These are phyloP conservation scores for Colletotrichum lini DNA, from an alignment of 2,329 filamentous ascomycete species.

Conservation along the genomic window DNA sequence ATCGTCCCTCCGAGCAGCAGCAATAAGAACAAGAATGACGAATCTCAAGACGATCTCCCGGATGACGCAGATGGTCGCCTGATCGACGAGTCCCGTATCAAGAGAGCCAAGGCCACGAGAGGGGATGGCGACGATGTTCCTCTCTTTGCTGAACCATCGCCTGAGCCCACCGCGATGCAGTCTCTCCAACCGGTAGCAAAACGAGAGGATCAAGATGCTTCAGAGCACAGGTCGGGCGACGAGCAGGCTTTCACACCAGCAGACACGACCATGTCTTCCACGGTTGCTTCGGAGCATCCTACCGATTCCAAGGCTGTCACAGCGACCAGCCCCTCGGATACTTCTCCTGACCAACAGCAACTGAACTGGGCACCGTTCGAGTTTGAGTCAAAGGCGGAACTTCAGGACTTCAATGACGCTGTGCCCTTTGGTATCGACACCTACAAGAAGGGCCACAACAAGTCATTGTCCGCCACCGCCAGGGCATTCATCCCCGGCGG, in stretches of 20 bases:
- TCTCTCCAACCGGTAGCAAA: slow-evolving; percentile 29
- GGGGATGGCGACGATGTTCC: slow-evolving; percentile 81
- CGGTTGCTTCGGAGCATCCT: slow-evolving; percentile 63
- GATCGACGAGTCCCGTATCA: slow-evolving; percentile 77
- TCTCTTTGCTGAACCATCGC: slow-evolving; percentile 74
- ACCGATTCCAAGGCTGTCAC: slow-evolving; percentile 66
- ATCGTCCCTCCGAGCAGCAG: slow-evolving; percentile 78
- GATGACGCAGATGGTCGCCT: slow-evolving; percentile 74
- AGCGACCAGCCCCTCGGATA: slow-evolving; percentile 66
- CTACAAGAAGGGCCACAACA: slow-evolving; percentile 61
- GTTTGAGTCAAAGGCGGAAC: slow-evolving; percentile 65
- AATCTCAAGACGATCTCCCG: slow-evolving; percentile 47
- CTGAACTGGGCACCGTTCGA: slow-evolving; percentile 74
- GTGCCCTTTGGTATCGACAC: slow-evolving; percentile 63
- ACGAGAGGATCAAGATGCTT: slow-evolving; percentile 31
- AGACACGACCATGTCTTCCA: slow-evolving; percentile 70
- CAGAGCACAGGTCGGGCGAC: slow-evolving; percentile 44
- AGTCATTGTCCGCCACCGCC: slow-evolving; percentile 79
- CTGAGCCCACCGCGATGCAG: slow-evolving; percentile 46
- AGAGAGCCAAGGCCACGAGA: slow-evolving; percentile 78
- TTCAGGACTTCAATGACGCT: slow-evolving; percentile 67
- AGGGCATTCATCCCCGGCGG: slow-evolving; percentile 74
- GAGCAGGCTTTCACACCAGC: slow-evolving; percentile 61
- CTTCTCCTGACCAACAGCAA: slow-evolving; percentile 64
- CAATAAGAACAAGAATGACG: slow-evolving; percentile 48